Conservation (phyloP, 768 basidiomycete species). For the Tylopilus felleus region DNA sequence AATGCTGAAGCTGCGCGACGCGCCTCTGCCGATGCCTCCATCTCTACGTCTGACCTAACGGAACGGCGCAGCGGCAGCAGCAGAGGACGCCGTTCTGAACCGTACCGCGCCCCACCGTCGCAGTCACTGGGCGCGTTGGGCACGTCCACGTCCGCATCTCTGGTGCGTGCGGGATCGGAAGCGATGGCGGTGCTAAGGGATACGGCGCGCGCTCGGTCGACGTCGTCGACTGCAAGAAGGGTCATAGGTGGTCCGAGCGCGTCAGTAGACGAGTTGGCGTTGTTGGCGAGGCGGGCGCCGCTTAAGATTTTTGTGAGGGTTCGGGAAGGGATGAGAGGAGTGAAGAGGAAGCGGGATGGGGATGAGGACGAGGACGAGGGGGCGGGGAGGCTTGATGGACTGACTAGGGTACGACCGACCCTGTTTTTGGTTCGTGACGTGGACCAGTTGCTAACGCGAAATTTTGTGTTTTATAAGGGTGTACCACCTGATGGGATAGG, state of each 20-base stretch:
- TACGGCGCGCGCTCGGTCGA: not conserved
- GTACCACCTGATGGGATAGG: not conserved
- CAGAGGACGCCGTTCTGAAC: not conserved
- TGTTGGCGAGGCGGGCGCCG: slow-evolving; percentile 16
- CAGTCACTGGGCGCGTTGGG: no score
- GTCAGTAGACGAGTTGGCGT: slow-evolving; percentile 13
- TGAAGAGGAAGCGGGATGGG: slow-evolving; percentile 18
- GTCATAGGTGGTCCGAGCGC: slow-evolving; percentile 18
- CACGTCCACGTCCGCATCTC: no score
- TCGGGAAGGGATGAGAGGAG: not conserved
- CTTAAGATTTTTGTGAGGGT: slow-evolving; percentile 8
- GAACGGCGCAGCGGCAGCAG: not conserved
- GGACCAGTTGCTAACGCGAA: not conserved
- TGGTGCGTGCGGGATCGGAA: not conserved
- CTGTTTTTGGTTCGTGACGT: not conserved
- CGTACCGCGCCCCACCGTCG: not conserved
- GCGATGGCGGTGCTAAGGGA: not conserved
- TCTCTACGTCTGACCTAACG: no score
- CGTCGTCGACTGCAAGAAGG: not conserved
- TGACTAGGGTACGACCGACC: not conserved
- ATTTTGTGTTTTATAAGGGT: not conserved
- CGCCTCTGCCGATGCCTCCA: not conserved
- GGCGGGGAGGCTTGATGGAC: not conserved
- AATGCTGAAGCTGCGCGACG: not conserved
- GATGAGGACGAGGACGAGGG: not conserved